phyloP scores from a whole-genome alignment of 2,329 filamentous ascomycete genomes.

The Penicillium sp. region DNA sequence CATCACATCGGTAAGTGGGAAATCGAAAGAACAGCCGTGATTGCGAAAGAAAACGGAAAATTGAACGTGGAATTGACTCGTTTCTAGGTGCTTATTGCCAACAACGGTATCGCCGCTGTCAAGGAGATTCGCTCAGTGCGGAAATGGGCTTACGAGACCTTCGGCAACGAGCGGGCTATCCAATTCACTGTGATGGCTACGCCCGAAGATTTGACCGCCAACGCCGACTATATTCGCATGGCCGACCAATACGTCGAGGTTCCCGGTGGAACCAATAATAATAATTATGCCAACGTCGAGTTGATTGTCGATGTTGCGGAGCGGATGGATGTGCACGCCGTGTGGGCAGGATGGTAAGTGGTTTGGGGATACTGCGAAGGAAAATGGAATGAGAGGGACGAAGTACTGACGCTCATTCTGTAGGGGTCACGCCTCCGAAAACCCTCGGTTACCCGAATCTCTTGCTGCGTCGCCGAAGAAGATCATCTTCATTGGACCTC shows the following conservation, averaged over 20 bases:
- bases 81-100: slow-evolving; percentile 87
- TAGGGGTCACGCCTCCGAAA: slow-evolving; percentile 97
- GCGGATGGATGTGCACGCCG: slow-evolving; percentile 96
- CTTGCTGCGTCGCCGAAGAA: slow-evolving; percentile 95
- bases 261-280: slow-evolving; percentile 98
- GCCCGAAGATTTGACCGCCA: slow-evolving; percentile 93
- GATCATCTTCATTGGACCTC: slow-evolving; percentile 98
- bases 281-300: slow-evolving; percentile 99
- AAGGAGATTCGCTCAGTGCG: slow-evolving; percentile 98
- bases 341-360: slow-evolving; percentile 95
- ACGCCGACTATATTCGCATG: slow-evolving; percentile 99
- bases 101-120: slow-evolving; percentile 99
- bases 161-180: slow-evolving; percentile 96
- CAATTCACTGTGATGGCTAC: slow-evolving; percentile 99
- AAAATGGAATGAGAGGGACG: neutral
- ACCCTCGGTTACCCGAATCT: slow-evolving; percentile 94
- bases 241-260: slow-evolving; percentile 99
- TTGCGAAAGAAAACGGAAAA: too few species aligned
- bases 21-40: neutral
- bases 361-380: neutral
- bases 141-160: slow-evolving; percentile 99
- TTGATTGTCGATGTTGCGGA: slow-evolving; percentile 98
- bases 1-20: slow-evolving; percentile 77
- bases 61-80: slow-evolving; percentile 13
- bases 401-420: neutral